A percentile compares a stretch with the other conserved stretches of the same genome.
These are phyloP conservation scores for Cicer chorassanicum DNA, from an alignment of 306 rosid species.

Conservation along the genomic window DNA sequence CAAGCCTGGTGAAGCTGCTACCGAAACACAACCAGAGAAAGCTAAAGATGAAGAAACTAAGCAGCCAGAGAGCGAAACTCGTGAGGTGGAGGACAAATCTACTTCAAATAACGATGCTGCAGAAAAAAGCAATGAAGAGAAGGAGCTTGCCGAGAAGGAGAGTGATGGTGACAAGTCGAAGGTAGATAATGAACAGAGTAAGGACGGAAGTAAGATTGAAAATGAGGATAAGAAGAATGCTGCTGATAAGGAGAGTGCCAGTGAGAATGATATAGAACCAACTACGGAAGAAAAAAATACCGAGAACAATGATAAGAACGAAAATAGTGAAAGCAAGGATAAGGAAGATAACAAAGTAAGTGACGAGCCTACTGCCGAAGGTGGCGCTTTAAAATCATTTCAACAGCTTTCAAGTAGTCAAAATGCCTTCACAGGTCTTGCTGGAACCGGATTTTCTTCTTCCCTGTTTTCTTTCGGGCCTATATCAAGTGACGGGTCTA, in stretches of 20 bases:
- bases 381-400: conserved; percentile 71
- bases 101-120: conserved; percentile 42
- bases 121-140: conserved; percentile 42
- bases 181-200: conserved; percentile 41
- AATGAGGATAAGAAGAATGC: conserved; percentile 45
- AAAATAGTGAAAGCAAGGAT: conserved; percentile 45
- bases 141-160: conserved; percentile 43
- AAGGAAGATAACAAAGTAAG: conserved; percentile 53
- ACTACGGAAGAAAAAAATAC: conserved; percentile 31
- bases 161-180: conserved; percentile 26
- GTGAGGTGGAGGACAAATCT: conserved; percentile 47
- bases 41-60: conserved; percentile 48
- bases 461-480: conserved; percentile 82
- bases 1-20: conserved; percentile 50
- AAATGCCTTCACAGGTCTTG: conserved; percentile 96
- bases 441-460: conserved; percentile 87
- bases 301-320: conserved; percentile 41
- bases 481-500: conserved; percentile 59
- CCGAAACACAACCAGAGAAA: conserved; percentile 50
- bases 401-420: conserved; percentile 87
- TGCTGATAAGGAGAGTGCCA: conserved; percentile 41
- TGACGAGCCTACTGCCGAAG: conserved; percentile 60
- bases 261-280: conserved; percentile 47
- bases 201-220: conserved; percentile 38
- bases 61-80: conserved; percentile 50